Base-by-base conservation (phyloP, 345 rosid species). In the Euphorbia tirucalli region DNA sequence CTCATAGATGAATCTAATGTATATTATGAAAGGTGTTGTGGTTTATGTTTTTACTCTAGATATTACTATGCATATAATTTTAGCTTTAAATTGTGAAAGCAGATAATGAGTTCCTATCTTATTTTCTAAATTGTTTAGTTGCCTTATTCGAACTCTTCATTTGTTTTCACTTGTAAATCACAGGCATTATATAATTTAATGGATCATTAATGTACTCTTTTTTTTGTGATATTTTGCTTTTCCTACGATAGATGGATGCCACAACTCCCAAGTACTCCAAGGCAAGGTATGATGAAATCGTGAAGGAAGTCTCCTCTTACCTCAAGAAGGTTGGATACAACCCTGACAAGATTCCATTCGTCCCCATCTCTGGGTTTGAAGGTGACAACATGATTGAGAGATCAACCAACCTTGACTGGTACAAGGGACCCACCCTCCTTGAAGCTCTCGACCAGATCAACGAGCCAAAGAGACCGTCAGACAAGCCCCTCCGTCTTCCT, bases 401-500 rank as follows among this genome's bases (percentile, higher is more conserved):
- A 35, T 70, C 74, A 0, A 60, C 74, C 46, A 70, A 70, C 25
- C 74, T 70, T 21, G 74, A 70, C 57, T 70, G 74, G 74, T 70
- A 70, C 58, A 70, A 70, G 74, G 74, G 74, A 5, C 74, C 74
- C 11, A 70, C 74, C 13, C 66, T 65, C 1, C 69, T 65, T 27
- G 69, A 65, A 3, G 69, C 69, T 65, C 69, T 70, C 8, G 74
- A 70, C 58, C 2, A 24, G 46, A 70, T 70, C 43, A 28, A 44
- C 2, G 74, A 70, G 74, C 74, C 74, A 5, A 70, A 70, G 66
- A 70, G 74, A 44, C 74, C 74, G 15, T 46, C 74, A 2, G 74
- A 70, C 65, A 70, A 70, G 58, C 74, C 74, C 32, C 74, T 70
- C 21, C 74, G 74, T 28, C 74, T 70, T 19, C 74, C 74, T 30